Percentiles rank a stretch among this genome's conserved stretches.
These are phyloP conservation scores for Dictyophora rubrovolvata DNA, from an alignment of 768 basidiomycete species.

Conservation along the genomic window DNA sequence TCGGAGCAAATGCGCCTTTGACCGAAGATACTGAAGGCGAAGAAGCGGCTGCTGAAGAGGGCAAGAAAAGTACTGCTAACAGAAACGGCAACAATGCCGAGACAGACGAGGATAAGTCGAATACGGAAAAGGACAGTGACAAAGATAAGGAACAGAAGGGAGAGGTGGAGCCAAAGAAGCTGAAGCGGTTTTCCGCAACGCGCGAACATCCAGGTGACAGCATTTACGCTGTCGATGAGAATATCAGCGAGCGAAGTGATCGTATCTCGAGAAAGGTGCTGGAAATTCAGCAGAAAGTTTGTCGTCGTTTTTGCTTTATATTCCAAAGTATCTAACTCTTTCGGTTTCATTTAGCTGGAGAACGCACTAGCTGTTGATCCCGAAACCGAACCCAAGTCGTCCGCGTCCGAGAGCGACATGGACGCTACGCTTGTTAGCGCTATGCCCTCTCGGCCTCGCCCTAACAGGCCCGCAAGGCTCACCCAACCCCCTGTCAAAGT, in stretches of 20 bases:
- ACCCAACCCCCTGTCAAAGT: neutral
- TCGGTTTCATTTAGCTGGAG: constrained; percentile 49
- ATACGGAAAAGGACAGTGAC: constrained; percentile 23
- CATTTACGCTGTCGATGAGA: constrained; percentile 80
- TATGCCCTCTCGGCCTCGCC: neutral
- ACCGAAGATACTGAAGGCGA: constrained; percentile 34
- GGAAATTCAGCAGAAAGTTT: constrained; percentile 85
- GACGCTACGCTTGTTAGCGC: constrained; percentile 26
- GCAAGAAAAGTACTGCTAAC: constrained; percentile 19
- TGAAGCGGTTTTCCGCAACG: constrained; percentile 74
- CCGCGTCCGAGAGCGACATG: constrained; percentile 8
- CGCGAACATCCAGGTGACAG: constrained; percentile 59
- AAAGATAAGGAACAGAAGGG: constrained; percentile 50
- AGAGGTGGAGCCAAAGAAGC: constrained; percentile 42
- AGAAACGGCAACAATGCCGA: neutral
- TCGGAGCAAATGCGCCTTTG: constrained; percentile 72
- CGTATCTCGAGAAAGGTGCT: constrained; percentile 81
- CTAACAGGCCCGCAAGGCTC: constrained; percentile 6
- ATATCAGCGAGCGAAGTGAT: constrained; percentile 76
- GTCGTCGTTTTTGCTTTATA: constrained; percentile 15
- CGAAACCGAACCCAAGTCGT: neutral
- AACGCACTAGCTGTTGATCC: constrained; percentile 42
- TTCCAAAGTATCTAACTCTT: constrained; percentile 6
- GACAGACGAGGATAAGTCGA: constrained; percentile 25
- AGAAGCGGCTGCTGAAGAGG: constrained; percentile 27